Evolutionary conservation across 192 early-diverging fungal genomes (phyloP), one percentile per base, ranked within the genome.

Genomic region (Podila horticola): DNA sequence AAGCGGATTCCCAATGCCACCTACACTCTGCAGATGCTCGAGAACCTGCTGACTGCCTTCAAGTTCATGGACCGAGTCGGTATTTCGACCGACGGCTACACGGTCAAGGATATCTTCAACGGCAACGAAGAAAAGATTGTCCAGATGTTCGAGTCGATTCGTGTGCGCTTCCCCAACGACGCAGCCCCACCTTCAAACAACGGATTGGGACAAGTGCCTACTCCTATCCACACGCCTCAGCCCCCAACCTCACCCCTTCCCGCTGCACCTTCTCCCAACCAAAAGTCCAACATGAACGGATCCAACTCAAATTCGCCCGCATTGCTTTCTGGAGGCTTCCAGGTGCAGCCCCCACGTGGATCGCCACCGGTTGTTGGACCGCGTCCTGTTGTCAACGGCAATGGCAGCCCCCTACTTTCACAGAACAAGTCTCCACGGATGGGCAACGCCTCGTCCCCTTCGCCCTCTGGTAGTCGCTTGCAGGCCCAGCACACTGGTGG

Each of bases 31-130:
- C 81, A 79, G 58, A 84, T 89, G 84, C 71, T 89, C 12, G 87
- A 89, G 66, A 86, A 85, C 30, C 70, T 89, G 55, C 72, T 86
- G 41, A 84, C 87, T 1, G 87, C 86, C 0, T 86, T 89, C 71
- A 89, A 89, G 58, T 89, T 89, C 28, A 89, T 89, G 87, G 87
- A 86, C 34, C 69, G 85, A 2, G 87, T 87, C 41, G 87, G 87
- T 8, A 79, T 89, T 45, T 76, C 82, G n/a, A 85, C 86, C 0
- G 85, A 86, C 29, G 87, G 87, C 8, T 89, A 85, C 58, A 89
- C 85, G 0, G 86, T 88, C 64, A 88, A 88, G 82, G 87, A 86
- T 72, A 82, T 81, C 49, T 81, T 81, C 49, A 81, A 81, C 28
- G 77, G 77, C 55, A 81, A 81, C 20, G 77, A 81, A 17, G 70